Percentiles rank a stretch among this genome's conserved stretches.
Evolutionary conservation across 2,329 filamentous ascomycete genomes (phyloP).

Genomic region (Verticillium klebahnii): DNA sequence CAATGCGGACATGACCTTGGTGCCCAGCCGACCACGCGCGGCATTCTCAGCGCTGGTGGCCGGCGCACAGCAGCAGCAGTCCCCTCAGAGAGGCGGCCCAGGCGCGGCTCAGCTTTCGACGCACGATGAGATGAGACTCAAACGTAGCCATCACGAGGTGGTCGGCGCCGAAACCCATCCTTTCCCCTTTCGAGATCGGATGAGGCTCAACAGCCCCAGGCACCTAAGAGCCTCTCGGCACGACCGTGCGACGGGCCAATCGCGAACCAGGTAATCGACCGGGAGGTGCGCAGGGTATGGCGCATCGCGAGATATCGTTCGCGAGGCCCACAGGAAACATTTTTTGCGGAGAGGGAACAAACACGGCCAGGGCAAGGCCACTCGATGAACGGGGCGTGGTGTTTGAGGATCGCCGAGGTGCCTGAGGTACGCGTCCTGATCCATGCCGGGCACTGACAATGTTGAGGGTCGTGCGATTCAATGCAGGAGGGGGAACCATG

Average conservation of each 20-base stretch:
- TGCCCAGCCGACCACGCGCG: background rate
- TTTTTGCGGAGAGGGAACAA: background rate
- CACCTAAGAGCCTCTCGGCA: background rate
- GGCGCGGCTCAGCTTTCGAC: background rate
- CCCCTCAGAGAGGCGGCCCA: background rate
- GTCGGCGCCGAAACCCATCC: constrained; percentile 1
- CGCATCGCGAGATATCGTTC: background rate
- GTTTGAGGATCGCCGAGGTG: background rate
- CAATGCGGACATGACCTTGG: background rate
- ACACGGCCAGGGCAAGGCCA: background rate
- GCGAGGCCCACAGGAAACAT: background rate
- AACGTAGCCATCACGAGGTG: constrained; percentile 3
- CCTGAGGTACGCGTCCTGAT: background rate
- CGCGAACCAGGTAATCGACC: background rate
- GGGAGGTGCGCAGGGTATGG: background rate
- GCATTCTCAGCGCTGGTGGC: background rate
- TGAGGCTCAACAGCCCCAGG: constrained; percentile 1
- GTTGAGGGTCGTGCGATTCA: background rate
- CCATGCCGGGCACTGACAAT: background rate
- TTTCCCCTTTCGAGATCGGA: background rate
- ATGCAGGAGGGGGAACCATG: background rate
- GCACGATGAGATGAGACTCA: constrained; percentile 2
- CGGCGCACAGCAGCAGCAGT: background rate
- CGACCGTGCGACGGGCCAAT: background rate
- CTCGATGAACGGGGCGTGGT: background rate